phyloP scores from a whole-genome alignment of 495 filamentous ascomycete genomes.

The Penicillium atrosanguineum region DNA sequence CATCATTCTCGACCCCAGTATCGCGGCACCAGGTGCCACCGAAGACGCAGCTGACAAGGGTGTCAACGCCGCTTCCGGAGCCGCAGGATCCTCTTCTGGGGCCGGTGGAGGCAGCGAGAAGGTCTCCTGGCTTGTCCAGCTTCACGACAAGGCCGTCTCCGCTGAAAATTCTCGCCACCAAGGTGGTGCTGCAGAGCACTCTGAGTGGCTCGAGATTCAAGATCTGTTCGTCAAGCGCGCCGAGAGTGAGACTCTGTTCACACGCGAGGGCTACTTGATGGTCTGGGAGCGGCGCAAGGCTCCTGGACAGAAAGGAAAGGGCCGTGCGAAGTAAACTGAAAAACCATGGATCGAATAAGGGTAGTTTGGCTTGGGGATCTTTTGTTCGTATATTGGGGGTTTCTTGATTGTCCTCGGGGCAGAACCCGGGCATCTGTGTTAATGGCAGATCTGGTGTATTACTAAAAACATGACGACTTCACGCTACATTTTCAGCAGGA shows the following conservation, averaged over 20 bases:
- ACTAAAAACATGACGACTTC: slow-evolving; percentile 9
- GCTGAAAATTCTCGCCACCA: slow-evolving; percentile 34
- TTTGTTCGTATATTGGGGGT: neutral
- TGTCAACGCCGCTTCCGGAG: slow-evolving; percentile 71
- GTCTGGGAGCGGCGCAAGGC: slow-evolving; percentile 86
- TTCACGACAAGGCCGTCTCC: slow-evolving; percentile 52
- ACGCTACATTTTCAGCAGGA: neutral
- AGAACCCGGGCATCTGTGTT: neutral
- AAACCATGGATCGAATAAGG: neutral
- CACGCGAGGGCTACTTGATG: slow-evolving; percentile 91
- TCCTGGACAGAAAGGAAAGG: slow-evolving; percentile 45
- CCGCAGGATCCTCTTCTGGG: slow-evolving; percentile 36
- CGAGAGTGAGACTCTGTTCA: slow-evolving; percentile 81
- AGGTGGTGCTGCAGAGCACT: slow-evolving; percentile 31
- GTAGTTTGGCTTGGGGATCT: neutral
- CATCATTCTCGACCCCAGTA: slow-evolving; percentile 64
- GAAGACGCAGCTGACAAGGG: slow-evolving; percentile 83
- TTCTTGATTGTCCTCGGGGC: neutral
- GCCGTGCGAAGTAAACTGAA: slow-evolving; percentile 15
- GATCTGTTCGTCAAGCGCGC: slow-evolving; percentile 89
- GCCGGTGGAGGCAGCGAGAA: slow-evolving; percentile 50
- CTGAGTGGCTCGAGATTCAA: slow-evolving; percentile 91
- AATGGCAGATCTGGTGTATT: slow-evolving; percentile 2
- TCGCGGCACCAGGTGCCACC: slow-evolving; percentile 74
- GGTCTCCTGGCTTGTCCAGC: slow-evolving; percentile 55